A percentile compares a stretch with the other conserved stretches of the same genome.
Conservation (phyloP, 805 yeast genomes). For the Lipomyces mesembrius region DNA sequence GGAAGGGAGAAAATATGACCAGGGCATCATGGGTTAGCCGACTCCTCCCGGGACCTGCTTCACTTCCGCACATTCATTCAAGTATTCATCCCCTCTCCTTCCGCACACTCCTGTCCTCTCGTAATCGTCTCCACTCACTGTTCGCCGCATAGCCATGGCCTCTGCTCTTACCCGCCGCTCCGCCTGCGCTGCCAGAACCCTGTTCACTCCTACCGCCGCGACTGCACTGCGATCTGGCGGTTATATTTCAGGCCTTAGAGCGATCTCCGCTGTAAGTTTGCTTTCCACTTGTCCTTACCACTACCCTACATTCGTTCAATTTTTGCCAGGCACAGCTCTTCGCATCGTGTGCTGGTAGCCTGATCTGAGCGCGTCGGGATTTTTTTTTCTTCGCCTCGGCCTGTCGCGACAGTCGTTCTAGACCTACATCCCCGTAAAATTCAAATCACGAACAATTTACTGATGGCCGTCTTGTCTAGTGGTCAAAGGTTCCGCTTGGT, state of each 20-base stretch:
- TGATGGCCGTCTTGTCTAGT: slow-evolving; percentile 17
- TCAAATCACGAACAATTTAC: not conserved
- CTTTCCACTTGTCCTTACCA: not conserved
- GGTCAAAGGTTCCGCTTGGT: slow-evolving; percentile 54
- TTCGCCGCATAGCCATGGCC: slow-evolving; percentile 10
- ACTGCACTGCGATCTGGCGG: too few relatives aligned
- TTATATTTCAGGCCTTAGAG: slow-evolving; percentile 11
- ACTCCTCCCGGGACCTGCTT: not conserved
- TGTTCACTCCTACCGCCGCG: slow-evolving; percentile 9
- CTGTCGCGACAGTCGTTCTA: not conserved
- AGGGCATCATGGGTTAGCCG: too few relatives aligned
- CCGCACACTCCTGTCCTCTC: slow-evolving; percentile 2
- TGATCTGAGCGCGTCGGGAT: not conserved
- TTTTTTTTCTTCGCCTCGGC: not conserved
- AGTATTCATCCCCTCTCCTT: not conserved
- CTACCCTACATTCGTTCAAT: not conserved
- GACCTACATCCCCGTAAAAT: not conserved
- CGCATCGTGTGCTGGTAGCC: not conserved
- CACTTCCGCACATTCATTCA: slow-evolving; percentile 3
- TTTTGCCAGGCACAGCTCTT: not conserved
- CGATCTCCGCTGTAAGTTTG: slow-evolving; percentile 25
- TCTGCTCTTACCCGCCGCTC: slow-evolving; percentile 18
- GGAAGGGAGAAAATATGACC: too few relatives aligned
- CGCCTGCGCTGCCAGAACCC: slow-evolving; percentile 8
- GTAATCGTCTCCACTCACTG: not conserved